These are phyloP conservation scores for Vitellaria paradoxa DNA, from an alignment of 179 eudicot species.

Conservation along the genomic window DNA sequence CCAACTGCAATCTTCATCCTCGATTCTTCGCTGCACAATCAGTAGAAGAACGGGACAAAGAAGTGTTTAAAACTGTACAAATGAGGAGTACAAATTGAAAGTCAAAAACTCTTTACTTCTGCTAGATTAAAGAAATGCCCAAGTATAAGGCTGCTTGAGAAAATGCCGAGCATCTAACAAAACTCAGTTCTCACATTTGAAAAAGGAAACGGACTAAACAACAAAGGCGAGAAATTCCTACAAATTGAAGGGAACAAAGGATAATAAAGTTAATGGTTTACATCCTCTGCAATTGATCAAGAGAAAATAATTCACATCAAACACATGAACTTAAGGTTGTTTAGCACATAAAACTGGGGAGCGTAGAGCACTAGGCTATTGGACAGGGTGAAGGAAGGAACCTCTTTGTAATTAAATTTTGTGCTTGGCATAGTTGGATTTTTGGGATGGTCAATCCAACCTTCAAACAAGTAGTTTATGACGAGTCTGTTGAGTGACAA, in stretches of 20 bases:
- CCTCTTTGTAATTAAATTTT: neutral
- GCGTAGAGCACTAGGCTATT: neutral
- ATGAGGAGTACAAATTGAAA: neutral
- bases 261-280: no score
- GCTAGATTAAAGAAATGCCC: neutral
- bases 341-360: neutral
- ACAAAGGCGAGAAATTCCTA: no score
- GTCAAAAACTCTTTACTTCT: neutral
- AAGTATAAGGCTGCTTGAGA: neutral
- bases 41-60: no score
- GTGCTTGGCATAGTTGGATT: neutral
- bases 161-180: neutral
- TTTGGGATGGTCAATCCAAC: no score
- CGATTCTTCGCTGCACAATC: slow-evolving; percentile 63
- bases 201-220: neutral
- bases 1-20: slow-evolving; percentile 65
- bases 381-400: neutral
- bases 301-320: neutral
- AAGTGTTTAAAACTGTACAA: neutral
- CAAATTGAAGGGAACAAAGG: neutral
- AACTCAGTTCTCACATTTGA: neutral
- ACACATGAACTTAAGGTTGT: no score
- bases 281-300: neutral
- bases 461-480: no score
- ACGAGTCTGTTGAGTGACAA: no score